Evolutionary conservation across 441 rosid genomes (phyloP).

Genomic region (Adansonia madagascariensis): DNA sequence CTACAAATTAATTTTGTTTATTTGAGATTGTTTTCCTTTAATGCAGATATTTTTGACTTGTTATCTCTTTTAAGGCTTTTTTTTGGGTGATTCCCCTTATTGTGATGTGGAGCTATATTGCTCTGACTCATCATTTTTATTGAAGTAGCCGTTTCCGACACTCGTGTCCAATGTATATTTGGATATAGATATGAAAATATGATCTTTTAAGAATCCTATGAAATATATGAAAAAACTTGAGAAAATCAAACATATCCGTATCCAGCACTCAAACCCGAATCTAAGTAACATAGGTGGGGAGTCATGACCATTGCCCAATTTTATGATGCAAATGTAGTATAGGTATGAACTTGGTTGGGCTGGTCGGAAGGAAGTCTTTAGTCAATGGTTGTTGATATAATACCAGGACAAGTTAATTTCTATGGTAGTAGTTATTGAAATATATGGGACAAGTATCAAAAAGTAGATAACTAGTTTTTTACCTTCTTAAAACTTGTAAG

Average conservation of each 20-base stretch:
- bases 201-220: too few relatives aligned
- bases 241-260: too few relatives aligned
- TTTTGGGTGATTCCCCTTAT: too few relatives aligned
- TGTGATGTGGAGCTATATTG: too few relatives aligned
- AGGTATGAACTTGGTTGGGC: not conserved
- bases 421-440: conserved; percentile 24
- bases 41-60: not conserved
- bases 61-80: too few relatives aligned
- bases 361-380: not conserved
- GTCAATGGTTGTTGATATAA: conserved; percentile 38
- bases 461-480: conserved; percentile 16
- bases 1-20: not conserved
- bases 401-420: conserved; percentile 15
- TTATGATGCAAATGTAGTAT: not conserved
- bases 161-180: too few relatives aligned
- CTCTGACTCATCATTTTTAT: too few relatives aligned
- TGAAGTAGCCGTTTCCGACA: too few relatives aligned
- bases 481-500: conserved; percentile 3
- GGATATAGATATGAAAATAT: not conserved
- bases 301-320: not conserved
- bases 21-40: not conserved
- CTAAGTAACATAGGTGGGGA: too few relatives aligned
- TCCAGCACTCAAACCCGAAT: too few relatives aligned
- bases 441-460: conserved; percentile 17
- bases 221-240: not conserved